phyloP scores from a whole-genome alignment of 768 basidiomycete species.

The Trametes cingulata region DNA sequence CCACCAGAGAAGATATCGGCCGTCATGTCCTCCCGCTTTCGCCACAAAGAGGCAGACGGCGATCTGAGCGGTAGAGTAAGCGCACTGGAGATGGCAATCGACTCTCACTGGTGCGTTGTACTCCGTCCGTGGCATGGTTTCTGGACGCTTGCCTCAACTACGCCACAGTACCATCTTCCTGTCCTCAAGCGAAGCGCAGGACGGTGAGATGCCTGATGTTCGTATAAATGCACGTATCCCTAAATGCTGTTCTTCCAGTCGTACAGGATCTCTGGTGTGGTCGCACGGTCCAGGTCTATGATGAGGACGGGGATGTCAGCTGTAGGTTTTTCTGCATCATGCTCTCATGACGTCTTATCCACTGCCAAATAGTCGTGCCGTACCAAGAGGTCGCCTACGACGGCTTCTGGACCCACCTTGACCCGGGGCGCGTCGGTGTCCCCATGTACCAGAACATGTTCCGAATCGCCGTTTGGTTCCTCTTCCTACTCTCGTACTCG shows the following conservation, averaged over 20 bases:
- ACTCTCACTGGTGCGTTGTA: constrained; percentile 72
- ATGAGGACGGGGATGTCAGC: constrained; percentile 73
- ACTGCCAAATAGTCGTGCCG: constrained; percentile 54
- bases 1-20: constrained; percentile 61
- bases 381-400: constrained; percentile 56
- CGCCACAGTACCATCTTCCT: constrained; percentile 70
- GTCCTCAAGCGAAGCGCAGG: constrained; percentile 83
- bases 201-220: no score
- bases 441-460: constrained; percentile 91
- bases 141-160: background rate
- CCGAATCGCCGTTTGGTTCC: constrained; percentile 73
- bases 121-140: background rate
- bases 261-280: constrained; percentile 84
- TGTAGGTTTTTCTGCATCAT: constrained; percentile 44
- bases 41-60: constrained; percentile 70
- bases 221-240: background rate
- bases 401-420: constrained; percentile 69
- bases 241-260: constrained; percentile 44
- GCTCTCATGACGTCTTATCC: background rate
- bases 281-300: constrained; percentile 76
- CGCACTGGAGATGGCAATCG: constrained; percentile 88
- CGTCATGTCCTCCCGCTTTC: constrained; percentile 80
- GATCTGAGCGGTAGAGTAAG: constrained; percentile 73
- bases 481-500: constrained; percentile 79
- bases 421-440: constrained; percentile 77